Base-by-base conservation (phyloP, 257 asterid genomes). In the Gentiana macrophylla region DNA sequence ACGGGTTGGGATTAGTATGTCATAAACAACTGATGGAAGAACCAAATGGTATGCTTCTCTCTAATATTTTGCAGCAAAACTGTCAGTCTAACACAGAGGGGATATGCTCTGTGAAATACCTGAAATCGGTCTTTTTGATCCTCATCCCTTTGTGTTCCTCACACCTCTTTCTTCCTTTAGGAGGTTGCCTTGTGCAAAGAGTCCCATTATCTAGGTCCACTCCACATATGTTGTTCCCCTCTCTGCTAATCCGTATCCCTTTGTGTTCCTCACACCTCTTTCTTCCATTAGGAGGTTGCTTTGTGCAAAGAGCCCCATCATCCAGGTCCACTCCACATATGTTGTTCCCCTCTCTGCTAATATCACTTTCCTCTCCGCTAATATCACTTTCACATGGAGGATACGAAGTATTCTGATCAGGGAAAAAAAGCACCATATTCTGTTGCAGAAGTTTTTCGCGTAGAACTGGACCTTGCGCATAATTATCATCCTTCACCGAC, bases 261-360 rank as follows among this genome's bases (percentile, higher is more conserved):
- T 63, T 67, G 57, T 75, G 77, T 49, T 61, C 71, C 62, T 67
- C 71, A 24, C 80, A 74, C 63, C 77, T 55, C 61, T 74, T 74
- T 57, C 77, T 60, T 47, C 74, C 80, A 10, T 2, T 15, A 11
- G 55, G 66, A 67, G 80, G 74, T 49, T 65, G 62, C 64, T 55
- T 60, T 12, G 69, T 51, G 65, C 77, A 74, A 32, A 61, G 54
- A 52, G 41, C 52, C 63, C 76, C 74, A 24, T 62, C 56, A n/a
- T n/a, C 44, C 54, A 63, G 60, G 59, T 52, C 37, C 52, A 67
- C 57, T 54, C 76, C 80, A 60, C 80, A 74, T 35, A 49, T 62
- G 46, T 36, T 36, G 8, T 36, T 10, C 12, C 32, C 32, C 9
- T 41, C 46, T 41, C 5, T 41, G 46, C 46, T 41, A 41, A 41